Evolutionary conservation across 163 green algal genomes (phyloP), one percentile per base, ranked within the genome.

Genomic region (Chlorella variabilis): DNA sequence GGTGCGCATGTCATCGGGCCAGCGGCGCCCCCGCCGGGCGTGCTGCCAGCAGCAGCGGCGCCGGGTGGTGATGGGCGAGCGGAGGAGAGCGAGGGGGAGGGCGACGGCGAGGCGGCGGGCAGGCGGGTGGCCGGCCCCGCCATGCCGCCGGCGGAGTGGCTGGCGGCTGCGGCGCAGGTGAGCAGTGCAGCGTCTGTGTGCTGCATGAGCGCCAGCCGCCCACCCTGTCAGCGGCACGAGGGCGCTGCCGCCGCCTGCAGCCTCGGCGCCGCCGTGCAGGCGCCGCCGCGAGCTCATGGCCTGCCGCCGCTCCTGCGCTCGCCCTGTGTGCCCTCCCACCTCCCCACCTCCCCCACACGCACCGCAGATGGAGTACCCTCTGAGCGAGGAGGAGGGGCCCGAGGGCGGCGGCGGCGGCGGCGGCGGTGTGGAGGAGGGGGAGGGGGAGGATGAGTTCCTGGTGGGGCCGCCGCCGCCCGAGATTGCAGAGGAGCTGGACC

Each of bases 391-490:
- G 59, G 78, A 77, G 65, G 45, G 45, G 45, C 15, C 15, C 11
- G 15, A 54, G 45, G 45, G n/a, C n/a, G n/a, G n/a, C n/a, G n/a
- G n/a, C n/a, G n/a, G n/a, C n/a, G n/a, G n/a, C n/a, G 54, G 23
- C 23, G 8, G 9, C 23, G 74, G 86, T 49, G 78, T 82, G 11
- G 79, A 78, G 3, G 39, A 83, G 11, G 41, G 86, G n/a, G 83
- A 87, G 27, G 82, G 77, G 9, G 36, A 84, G 9, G 42, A 87
- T 17, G 65, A 71, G 1, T 65, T 87, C 29, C n/a, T 96, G 77
- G 87, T 96, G 21, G 93, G 93, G 9, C 93, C 93, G 0, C 75
- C 88, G 17, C 93, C 93, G 17, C 93, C 93, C 51, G 93, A 95
- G 42, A 51, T 94, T 58, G 73, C 87, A 3, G 77, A 87, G 48